These are phyloP conservation scores for Trichophyton simii DNA, from an alignment of 2,329 filamentous ascomycete species.

Conservation along the genomic window DNA sequence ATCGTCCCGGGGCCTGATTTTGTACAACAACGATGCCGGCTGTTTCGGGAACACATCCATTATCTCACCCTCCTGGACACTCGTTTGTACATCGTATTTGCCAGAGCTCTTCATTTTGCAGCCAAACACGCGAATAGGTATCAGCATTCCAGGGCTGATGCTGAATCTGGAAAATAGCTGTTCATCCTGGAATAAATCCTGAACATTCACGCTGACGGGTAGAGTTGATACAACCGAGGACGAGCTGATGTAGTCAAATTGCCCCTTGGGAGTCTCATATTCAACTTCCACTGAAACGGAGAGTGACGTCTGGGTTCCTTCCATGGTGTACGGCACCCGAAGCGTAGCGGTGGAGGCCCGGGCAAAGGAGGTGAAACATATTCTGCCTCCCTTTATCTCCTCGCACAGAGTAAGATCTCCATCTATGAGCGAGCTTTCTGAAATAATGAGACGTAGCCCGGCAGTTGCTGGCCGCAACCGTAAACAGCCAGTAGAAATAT, in stretches of 20 bases:
- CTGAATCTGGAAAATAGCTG: slow-evolving; percentile 81
- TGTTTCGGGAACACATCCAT: slow-evolving; percentile 67
- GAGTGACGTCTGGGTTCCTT: slow-evolving; percentile 60
- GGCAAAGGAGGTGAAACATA: slow-evolving; percentile 30
- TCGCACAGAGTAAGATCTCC: slow-evolving; percentile 30
- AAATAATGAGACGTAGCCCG: slow-evolving; percentile 45
- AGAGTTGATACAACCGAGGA: slow-evolving; percentile 59
- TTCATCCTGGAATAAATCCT: slow-evolving; percentile 81
- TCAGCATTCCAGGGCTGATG: slow-evolving; percentile 64
- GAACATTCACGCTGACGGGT: slow-evolving; percentile 86
- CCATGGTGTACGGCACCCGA: slow-evolving; percentile 69
- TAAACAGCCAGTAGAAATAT: slow-evolving; percentile 39
- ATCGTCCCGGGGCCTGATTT: slow-evolving; percentile 40
- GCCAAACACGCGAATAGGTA: slow-evolving; percentile 60
- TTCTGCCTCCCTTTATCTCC: slow-evolving; percentile 25
- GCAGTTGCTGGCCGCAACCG: slow-evolving; percentile 48
- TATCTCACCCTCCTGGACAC: slow-evolving; percentile 30
- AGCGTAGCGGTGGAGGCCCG: slow-evolving; percentile 28
- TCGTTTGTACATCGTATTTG: slow-evolving; percentile 44
- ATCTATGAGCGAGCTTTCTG: slow-evolving; percentile 35
- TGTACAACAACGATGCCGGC: slow-evolving; percentile 69
- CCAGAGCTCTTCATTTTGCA: slow-evolving; percentile 60
- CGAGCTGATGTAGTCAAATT: slow-evolving; percentile 50
- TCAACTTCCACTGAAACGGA: slow-evolving; percentile 62
- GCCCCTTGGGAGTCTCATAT: slow-evolving; percentile 55